Conservation (phyloP, 495 filamentous ascomycete species). For the Haplographium delicatum region DNA sequence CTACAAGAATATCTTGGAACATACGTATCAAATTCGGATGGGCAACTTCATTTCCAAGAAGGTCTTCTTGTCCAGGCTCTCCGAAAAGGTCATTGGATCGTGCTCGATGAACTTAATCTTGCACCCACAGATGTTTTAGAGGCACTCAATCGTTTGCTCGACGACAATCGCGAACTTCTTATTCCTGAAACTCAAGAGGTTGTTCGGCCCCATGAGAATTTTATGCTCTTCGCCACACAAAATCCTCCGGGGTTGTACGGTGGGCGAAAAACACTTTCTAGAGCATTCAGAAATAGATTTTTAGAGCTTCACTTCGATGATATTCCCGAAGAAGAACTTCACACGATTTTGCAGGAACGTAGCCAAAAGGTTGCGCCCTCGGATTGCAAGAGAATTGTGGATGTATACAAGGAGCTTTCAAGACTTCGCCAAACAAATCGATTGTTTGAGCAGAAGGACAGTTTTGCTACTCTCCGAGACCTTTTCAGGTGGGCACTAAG, state of each 20-base stretch:
- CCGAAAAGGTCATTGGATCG: slow-evolving; percentile 92
- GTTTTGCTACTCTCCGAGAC: slow-evolving; percentile 94
- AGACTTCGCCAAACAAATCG: slow-evolving; percentile 80
- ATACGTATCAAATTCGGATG: slow-evolving; percentile 80
- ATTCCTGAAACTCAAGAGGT: slow-evolving; percentile 96
- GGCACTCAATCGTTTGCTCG: slow-evolving; percentile 87
- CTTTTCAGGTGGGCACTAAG: slow-evolving; percentile 96
- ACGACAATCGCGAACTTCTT: slow-evolving; percentile 96
- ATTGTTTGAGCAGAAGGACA: slow-evolving; percentile 94
- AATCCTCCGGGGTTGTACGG: slow-evolving; percentile 96
- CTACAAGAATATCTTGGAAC: slow-evolving; percentile 96
- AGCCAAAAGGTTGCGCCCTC: slow-evolving; percentile 83
- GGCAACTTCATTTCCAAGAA: slow-evolving; percentile 84
- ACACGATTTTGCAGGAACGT: slow-evolving; percentile 82
- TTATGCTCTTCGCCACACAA: slow-evolving; percentile 99
- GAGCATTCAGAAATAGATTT: slow-evolving; percentile 95
- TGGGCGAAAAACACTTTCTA: slow-evolving; percentile 84
- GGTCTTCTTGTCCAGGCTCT: slow-evolving; percentile 91
- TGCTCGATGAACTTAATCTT: slow-evolving; percentile 93
- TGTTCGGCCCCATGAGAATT: slow-evolving; percentile 84
- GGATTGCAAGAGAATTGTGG: slow-evolving; percentile 82
- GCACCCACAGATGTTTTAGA: slow-evolving; percentile 96
- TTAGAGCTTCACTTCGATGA: slow-evolving; percentile 97
- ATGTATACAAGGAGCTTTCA: slow-evolving; percentile 91
- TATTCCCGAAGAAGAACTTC: slow-evolving; percentile 93